Base-by-base conservation (phyloP, 2,329 filamentous ascomycete species). In the Orbilia ellipsospora region DNA sequence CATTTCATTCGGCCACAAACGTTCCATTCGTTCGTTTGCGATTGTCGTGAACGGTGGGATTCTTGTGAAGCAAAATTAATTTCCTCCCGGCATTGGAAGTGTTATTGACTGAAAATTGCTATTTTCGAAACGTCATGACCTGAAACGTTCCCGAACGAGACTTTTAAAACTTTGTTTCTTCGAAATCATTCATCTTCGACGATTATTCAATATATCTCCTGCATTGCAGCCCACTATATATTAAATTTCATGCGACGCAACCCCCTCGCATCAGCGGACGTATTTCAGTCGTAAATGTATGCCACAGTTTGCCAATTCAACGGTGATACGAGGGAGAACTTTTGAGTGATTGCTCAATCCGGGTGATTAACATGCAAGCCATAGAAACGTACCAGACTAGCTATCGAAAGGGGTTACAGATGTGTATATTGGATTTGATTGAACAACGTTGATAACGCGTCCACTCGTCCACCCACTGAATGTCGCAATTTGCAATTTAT, bases 161-260 rank as follows among this genome's bases (percentile, higher is more conserved):
- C 31, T 36, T 36, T 10, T 36, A 36, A 36, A n/a, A n/a, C 16
- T 48, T 48, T 48, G 44, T 48, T 48, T 18, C 16, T 18, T 48
- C 44, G 4, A 26, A 54, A 12, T 20, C n/a, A 26, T 12, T 3
- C 26, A 54, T 31, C 20, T 1, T 36, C 31, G 23, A 23, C 23
- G 2, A 2, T 36, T 36, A 4, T 7, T 5, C n/a, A 42, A 56
- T 42, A 40, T 40, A 56, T 56, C 26, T 56, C 54, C 28, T 55
- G 51, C 51, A 55, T 18, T 55, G 12, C 51, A 2, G 23, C n/a
- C 16, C 31, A 23, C 16, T 18, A 10, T 12, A 48, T 48, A 23
- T 52, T 20, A 59, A 59, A 28, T 59, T 59, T 23, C 55, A 26
- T 45, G 36, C 31, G 18, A 59, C 18, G 31, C 50, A 52, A 5